Base-by-base conservation (phyloP, 2,329 filamentous ascomycete genomes). In the Aphanocladium album region DNA sequence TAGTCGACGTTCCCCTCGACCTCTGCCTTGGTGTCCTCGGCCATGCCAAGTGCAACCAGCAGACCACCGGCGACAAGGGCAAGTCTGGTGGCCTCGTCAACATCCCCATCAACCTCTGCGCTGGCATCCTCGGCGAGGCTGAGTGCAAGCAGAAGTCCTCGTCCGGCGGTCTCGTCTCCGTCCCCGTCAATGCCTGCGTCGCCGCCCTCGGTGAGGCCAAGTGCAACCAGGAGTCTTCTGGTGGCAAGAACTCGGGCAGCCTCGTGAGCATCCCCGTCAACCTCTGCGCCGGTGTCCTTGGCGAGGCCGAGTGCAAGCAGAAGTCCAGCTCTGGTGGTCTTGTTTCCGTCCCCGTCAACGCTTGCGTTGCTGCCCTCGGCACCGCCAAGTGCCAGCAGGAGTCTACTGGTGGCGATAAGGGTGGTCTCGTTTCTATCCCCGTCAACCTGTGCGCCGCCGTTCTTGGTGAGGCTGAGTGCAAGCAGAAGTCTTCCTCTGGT, bases 191-290 rank as follows among this genome's bases (percentile, higher is more conserved):
- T 21, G 41, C 30, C 5, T 60, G 57, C 16, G 21, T 47, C 11
- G 50, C 49, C 19, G 50, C 43, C 3, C 50, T 60, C 5, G 57
- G 50, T 14, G 3, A 49, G 16, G 50, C 41, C 25, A 30, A 39
- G 39, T 60, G 57, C 57, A 2, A 46, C 4, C 49, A 60, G 41
- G 4, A 19, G n/a, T 14, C 25, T 8, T 17, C 41, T 21, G 50
- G 57, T 19, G 17, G 17, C 2, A 4, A 19, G 14, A 41, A 27
- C 4, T 19, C 6, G 8, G 46, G 25, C 14, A 17, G 37, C 7
- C 57, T 60, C 16, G 23, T 60, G 25, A 46, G 17, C 57, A 54
- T 60, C 4, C 57, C 57, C 11, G 11, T 60, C 27, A 60, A 60
- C 14, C 41, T 60, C 21, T 60, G 57, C 50, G 27, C 49, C 12